phyloP scores from a whole-genome alignment of 2,329 filamentous ascomycete species.

The Stylonectria norvegica region DNA sequence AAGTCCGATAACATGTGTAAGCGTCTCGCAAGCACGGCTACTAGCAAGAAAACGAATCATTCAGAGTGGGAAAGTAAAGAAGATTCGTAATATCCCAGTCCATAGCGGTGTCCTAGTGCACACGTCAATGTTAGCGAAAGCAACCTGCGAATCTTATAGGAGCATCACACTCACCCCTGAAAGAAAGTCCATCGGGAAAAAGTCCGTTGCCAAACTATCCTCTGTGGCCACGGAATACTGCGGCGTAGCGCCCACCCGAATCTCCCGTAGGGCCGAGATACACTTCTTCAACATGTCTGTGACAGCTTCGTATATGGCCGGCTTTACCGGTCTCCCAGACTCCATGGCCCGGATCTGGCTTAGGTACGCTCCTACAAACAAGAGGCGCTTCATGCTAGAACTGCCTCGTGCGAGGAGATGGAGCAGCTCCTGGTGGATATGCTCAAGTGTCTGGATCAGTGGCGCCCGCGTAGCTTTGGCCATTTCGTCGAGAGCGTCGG shows the following conservation, averaged over 20 bases:
- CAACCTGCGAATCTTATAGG: too few species aligned
- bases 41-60: too few species aligned
- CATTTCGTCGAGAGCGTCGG: slow-evolving; percentile 23
- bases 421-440: slow-evolving; percentile 15
- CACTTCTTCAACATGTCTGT: slow-evolving; percentile 19
- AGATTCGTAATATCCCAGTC: slow-evolving; percentile 27
- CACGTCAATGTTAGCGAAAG: slow-evolving; percentile 7
- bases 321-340: slow-evolving; percentile 16
- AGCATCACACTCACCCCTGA: slow-evolving; percentile 14
- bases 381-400: slow-evolving; percentile 22
- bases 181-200: slow-evolving; percentile 17
- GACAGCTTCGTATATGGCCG: slow-evolving; percentile 20
- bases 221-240: slow-evolving; percentile 12
- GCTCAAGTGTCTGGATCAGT: slow-evolving; percentile 18
- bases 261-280: slow-evolving; percentile 15
- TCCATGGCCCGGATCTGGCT: slow-evolving; percentile 24
- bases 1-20: too few species aligned
- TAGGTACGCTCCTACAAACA: slow-evolving; percentile 22
- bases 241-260: slow-evolving; percentile 14
- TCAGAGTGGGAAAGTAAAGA: slow-evolving; percentile 17
- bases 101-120: slow-evolving; percentile 18
- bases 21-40: too few species aligned
- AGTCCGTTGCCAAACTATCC: slow-evolving; percentile 16
- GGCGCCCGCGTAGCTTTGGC: slow-evolving; percentile 19
- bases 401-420: slow-evolving; percentile 20